Evolutionary conservation across 2,329 filamentous ascomycete species (phyloP).

Genomic region (Trichoderma sp.): DNA sequence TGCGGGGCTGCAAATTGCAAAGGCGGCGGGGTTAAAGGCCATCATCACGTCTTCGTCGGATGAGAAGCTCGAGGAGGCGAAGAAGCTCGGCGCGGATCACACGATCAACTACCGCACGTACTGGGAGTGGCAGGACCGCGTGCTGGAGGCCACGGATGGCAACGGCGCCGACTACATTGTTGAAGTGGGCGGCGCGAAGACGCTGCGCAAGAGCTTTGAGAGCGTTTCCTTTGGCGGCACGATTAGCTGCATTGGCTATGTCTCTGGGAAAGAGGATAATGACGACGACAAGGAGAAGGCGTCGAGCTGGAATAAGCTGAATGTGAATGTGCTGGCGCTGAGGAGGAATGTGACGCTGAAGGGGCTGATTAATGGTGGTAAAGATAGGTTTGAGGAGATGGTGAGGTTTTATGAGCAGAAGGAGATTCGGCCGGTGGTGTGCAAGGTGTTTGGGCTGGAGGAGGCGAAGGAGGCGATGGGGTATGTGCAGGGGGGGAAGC

Average conservation of each 20-base stretch:
- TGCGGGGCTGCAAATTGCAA: slow-evolving; percentile 57
- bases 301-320: slow-evolving; percentile 50
- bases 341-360: slow-evolving; percentile 52
- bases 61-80: slow-evolving; percentile 53
- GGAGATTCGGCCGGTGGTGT: slow-evolving; percentile 52
- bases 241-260: slow-evolving; percentile 56
- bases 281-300: slow-evolving; percentile 26
- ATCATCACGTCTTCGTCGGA: slow-evolving; percentile 61
- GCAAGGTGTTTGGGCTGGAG: slow-evolving; percentile 52
- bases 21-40: slow-evolving; percentile 54
- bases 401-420: slow-evolving; percentile 50
- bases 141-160: slow-evolving; percentile 50
- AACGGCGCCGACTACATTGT: slow-evolving; percentile 59
- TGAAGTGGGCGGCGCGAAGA: slow-evolving; percentile 57
- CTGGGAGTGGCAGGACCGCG: slow-evolving; percentile 55
- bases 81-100: slow-evolving; percentile 55
- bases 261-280: slow-evolving; percentile 57
- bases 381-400: slow-evolving; percentile 59
- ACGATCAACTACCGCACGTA: slow-evolving; percentile 58
- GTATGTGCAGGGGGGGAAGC: slow-evolving; percentile 56
- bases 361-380: slow-evolving; percentile 65
- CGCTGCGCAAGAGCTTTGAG: slow-evolving; percentile 56
- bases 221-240: slow-evolving; percentile 59
- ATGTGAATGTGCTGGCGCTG: slow-evolving; percentile 62
- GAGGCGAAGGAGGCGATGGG: slow-evolving; percentile 55